Evolutionary conservation across 2,329 filamentous ascomycete species (phyloP).

Genomic region (Xylariaceae sp.): DNA sequence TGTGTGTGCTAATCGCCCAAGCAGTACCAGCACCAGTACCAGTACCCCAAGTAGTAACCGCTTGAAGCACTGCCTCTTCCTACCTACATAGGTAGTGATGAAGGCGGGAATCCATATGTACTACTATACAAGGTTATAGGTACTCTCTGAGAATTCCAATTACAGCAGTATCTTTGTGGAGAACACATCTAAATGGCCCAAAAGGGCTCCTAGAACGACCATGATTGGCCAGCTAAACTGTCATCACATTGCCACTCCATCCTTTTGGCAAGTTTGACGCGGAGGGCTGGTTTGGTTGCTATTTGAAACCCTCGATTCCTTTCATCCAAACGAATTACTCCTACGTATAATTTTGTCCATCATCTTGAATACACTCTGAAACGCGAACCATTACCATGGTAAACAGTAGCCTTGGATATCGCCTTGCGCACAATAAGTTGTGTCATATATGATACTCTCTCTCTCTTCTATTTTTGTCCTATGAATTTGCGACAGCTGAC

Average conservation of each 20-base stretch:
- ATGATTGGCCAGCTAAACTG: constrained; percentile 9
- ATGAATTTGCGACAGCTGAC: neutral
- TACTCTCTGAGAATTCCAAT: too few relatives aligned
- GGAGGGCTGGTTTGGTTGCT: too few relatives aligned
- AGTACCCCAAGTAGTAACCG: too few relatives aligned
- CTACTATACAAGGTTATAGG: too few relatives aligned
- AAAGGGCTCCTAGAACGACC: neutral
- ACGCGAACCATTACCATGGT: neutral
- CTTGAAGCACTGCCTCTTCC: too few relatives aligned
- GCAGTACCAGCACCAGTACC: too few relatives aligned
- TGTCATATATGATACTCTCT: neutral
- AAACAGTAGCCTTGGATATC: neutral
- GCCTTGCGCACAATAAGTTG: neutral
- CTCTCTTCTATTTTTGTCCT: neutral
- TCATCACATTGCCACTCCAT: neutral
- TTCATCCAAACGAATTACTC: neutral
- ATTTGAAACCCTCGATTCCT: too few relatives aligned
- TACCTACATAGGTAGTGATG: too few relatives aligned
- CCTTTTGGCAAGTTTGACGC: neutral
- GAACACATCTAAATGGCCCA: neutral
- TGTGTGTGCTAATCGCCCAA: too few relatives aligned
- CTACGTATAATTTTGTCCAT: neutral
- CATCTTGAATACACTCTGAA: neutral
- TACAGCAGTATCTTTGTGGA: neutral
- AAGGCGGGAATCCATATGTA: too few relatives aligned